phyloP scores from a whole-genome alignment of 352 stramenopile genomes.

The Phytophthora chlamydospora region DNA sequence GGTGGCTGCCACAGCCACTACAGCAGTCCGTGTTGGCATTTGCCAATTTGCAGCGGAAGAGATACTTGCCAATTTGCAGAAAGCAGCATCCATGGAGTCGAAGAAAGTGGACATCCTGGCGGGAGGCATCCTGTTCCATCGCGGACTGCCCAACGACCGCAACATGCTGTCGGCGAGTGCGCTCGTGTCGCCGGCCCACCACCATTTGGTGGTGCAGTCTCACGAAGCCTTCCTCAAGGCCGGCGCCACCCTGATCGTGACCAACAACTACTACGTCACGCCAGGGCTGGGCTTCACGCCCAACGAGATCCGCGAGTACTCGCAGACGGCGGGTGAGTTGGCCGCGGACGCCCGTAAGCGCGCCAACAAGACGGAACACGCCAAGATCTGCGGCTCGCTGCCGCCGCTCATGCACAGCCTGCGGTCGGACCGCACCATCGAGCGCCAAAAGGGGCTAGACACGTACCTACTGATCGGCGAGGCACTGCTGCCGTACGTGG shows the following conservation, averaged over 20 bases:
- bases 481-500: constrained; percentile 77
- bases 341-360: constrained; percentile 51
- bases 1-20: constrained; percentile 13
- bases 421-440: constrained; percentile 87
- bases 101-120: constrained; percentile 68
- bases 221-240: constrained; percentile 81
- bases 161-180: constrained; percentile 91
- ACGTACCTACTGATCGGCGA: constrained; percentile 80
- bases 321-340: constrained; percentile 64
- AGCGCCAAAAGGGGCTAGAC: constrained; percentile 67
- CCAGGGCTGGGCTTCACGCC: constrained; percentile 84
- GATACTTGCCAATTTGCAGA: too few relatives aligned
- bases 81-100: constrained; percentile 22
- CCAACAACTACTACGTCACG: constrained; percentile 90
- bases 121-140: constrained; percentile 84
- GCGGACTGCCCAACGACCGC: constrained; percentile 87
- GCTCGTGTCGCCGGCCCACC: constrained; percentile 67
- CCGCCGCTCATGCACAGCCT: constrained; percentile 92
- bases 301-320: constrained; percentile 77
- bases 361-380: constrained; percentile 31
- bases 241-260: constrained; percentile 84
- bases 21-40: constrained; percentile 17
- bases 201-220: constrained; percentile 70
- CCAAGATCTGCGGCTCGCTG: constrained; percentile 85
- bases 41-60: constrained; percentile 22